These are phyloP conservation scores for Tuber indicum DNA, from an alignment of 495 filamentous ascomycete genomes.

Conservation along the genomic window DNA sequence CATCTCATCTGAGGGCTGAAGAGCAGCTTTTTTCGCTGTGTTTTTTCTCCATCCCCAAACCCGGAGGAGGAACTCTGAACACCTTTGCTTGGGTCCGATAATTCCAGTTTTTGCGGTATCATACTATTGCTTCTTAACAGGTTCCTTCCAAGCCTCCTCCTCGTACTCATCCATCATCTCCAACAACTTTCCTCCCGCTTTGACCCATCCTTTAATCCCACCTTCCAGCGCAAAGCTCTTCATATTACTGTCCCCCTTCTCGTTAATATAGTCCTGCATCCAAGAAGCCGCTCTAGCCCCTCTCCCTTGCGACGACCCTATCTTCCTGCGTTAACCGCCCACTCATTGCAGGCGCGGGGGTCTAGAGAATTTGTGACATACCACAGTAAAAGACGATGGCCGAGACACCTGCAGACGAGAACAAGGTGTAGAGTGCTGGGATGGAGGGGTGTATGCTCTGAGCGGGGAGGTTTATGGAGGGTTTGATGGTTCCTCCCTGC, in stretches of 20 bases:
- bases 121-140: neutral
- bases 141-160: slow-evolving; percentile 47
- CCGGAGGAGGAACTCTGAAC: too few species aligned
- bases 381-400: slow-evolving; percentile 65
- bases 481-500: slow-evolving; percentile 62
- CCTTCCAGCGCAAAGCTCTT: slow-evolving; percentile 54
- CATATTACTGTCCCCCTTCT: slow-evolving; percentile 46
- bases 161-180: slow-evolving; percentile 57
- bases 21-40: too few species aligned
- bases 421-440: slow-evolving; percentile 52
- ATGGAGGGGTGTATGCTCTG: slow-evolving; percentile 58
- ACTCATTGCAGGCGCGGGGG: neutral
- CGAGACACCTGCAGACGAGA: slow-evolving; percentile 48
- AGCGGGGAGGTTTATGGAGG: slow-evolving; percentile 65
- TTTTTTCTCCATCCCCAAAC: too few species aligned
- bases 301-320: slow-evolving; percentile 59
- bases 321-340: neutral
- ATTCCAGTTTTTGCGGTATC: too few species aligned
- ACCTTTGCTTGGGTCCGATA: too few species aligned
- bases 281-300: slow-evolving; percentile 58
- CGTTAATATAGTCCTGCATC: slow-evolving; percentile 58
- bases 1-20: too few species aligned
- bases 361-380: slow-evolving; percentile 41
- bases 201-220: slow-evolving; percentile 62
- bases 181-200: slow-evolving; percentile 52